Conservation (phyloP, 768 basidiomycete genomes). For the Royoungia palumana region DNA sequence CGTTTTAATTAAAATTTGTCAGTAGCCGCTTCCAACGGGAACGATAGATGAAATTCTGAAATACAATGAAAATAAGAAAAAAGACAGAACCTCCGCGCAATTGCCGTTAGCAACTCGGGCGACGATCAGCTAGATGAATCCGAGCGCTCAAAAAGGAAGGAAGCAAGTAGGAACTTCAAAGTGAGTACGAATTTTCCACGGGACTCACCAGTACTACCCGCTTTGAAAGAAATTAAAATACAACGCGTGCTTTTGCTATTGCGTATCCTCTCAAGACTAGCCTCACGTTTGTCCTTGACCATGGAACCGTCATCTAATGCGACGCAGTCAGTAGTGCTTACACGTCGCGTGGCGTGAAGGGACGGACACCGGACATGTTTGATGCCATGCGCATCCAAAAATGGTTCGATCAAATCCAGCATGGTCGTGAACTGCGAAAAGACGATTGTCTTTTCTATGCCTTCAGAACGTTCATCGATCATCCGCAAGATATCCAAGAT, state of each 20-base stretch:
- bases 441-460: constrained; percentile 88
- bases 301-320: constrained; percentile 84
- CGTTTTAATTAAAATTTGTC: constrained; percentile 9
- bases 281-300: constrained; percentile 71
- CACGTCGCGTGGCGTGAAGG: background rate
- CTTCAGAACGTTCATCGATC: constrained; percentile 54
- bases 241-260: constrained; percentile 55
- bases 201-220: constrained; percentile 80
- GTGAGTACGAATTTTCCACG: background rate
- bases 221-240: constrained; percentile 95
- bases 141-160: background rate
- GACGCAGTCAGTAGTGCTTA: constrained; percentile 4
- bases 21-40: constrained; percentile 3
- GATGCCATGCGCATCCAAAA: constrained; percentile 65
- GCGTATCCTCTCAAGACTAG: constrained; percentile 69
- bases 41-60: background rate
- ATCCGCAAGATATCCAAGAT: constrained; percentile 67
- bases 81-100: background rate
- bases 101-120: background rate
- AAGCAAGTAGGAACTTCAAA: background rate
- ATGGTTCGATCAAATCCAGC: constrained; percentile 84
- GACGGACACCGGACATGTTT: constrained; percentile 75
- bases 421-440: constrained; percentile 92
- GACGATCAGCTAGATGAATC: background rate
- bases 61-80: background rate